Percentiles rank a stretch among this genome's conserved stretches.
These are phyloP conservation scores for Leucosporidium scottii DNA, from an alignment of 768 basidiomycete species.

Conservation along the genomic window DNA sequence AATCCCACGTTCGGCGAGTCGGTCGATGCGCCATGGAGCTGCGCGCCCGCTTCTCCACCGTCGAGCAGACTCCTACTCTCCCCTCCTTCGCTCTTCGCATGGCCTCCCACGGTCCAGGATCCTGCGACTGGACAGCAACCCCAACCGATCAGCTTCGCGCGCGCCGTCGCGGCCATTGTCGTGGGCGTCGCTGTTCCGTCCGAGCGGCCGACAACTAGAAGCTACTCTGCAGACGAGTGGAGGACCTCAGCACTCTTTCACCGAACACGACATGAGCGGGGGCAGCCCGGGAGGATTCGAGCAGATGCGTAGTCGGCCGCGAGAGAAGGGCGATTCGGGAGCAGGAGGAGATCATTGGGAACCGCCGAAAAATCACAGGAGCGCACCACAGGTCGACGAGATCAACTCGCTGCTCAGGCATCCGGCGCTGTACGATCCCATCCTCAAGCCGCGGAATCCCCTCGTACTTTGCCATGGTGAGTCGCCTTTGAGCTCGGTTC, in stretches of 20 bases:
- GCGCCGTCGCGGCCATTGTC: not conserved
- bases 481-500: no score
- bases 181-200: not conserved
- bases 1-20: not conserved
- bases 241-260: no score
- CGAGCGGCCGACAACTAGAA: not conserved
- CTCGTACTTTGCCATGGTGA: constrained; percentile 93
- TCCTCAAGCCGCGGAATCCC: constrained; percentile 73
- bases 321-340: not conserved
- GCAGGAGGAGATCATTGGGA: not conserved
- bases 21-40: no score
- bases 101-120: not conserved
- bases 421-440: constrained; percentile 69
- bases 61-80: not conserved
- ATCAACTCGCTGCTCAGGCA: constrained; percentile 54
- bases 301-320: not conserved
- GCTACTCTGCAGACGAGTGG: no score
- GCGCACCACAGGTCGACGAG: constrained; percentile 8
- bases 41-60: not conserved
- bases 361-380: not conserved
- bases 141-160: not conserved
- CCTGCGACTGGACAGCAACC: not conserved
- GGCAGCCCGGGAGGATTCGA: not conserved
- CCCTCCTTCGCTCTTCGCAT: not conserved
- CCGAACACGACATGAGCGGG: not conserved